Percentiles rank a stretch among this genome's conserved stretches.
These are phyloP conservation scores for Rhododendron simsii DNA, from an alignment of 148 eudicot genomes.

Conservation along the genomic window DNA sequence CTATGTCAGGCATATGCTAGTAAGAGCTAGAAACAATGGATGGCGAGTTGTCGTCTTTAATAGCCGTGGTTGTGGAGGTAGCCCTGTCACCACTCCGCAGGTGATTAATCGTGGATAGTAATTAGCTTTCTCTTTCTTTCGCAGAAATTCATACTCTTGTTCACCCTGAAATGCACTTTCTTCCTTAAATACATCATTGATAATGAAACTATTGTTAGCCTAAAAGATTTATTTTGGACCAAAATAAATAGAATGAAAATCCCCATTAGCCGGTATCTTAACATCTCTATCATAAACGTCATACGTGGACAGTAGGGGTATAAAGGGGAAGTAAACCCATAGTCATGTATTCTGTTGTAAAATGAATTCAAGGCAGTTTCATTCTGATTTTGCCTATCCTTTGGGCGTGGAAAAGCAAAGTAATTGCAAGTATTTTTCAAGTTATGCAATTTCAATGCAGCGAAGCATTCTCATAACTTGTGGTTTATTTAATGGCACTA, in stretches of 20 bases:
- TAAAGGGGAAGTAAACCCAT: not conserved
- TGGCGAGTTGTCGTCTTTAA: constrained; percentile 89
- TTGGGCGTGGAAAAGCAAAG: not conserved
- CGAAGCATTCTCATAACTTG: not conserved
- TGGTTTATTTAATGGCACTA: constrained; percentile 4
- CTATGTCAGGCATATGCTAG: constrained; percentile 84
- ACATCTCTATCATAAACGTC: not conserved
- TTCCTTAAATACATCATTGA: not conserved
- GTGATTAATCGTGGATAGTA: constrained; percentile 23
- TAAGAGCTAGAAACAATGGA: constrained; percentile 61
- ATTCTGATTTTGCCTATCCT: not conserved
- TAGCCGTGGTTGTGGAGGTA: constrained; percentile 83
- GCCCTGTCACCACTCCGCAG: constrained; percentile 90
- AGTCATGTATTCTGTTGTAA: not conserved
- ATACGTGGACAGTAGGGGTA: not conserved
- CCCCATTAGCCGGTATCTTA: not conserved
- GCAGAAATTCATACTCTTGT: not conserved
- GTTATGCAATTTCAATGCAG: not conserved
- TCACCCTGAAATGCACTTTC: not conserved
- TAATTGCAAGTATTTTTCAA: not conserved
- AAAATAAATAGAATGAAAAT: not conserved
- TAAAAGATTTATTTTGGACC: not conserved
- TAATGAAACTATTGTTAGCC: not conserved
- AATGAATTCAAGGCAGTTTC: not conserved
- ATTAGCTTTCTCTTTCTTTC: not conserved